phyloP scores from a whole-genome alignment of 148 eudicot species.

The Dysphania ambrosioides region DNA sequence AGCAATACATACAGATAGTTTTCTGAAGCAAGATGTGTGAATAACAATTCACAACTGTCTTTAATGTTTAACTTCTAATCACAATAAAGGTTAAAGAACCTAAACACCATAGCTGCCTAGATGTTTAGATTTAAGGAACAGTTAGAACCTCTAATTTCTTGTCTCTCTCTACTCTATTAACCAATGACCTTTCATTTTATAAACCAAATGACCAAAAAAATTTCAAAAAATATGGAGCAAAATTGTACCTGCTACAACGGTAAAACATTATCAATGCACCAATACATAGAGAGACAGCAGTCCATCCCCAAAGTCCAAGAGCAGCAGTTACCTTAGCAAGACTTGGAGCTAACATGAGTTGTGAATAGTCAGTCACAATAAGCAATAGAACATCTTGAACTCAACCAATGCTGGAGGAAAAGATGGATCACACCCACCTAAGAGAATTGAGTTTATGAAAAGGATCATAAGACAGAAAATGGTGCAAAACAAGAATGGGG shows the following conservation, averaged over 20 bases:
- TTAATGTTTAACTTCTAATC: too few relatives aligned
- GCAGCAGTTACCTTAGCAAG: conserved; percentile 71
- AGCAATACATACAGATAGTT: not conserved
- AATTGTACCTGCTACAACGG: conserved; percentile 71
- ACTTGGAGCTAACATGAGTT: conserved; percentile 49
- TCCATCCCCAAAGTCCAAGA: conserved; percentile 92
- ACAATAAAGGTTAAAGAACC: too few relatives aligned
- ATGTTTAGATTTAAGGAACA: not conserved
- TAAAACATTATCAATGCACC: conserved; percentile 62
- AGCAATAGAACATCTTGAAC: conserved; percentile 9
- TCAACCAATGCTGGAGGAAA: not conserved
- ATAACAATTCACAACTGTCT: not conserved
- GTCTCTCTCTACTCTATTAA: not conserved
- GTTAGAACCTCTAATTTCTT: not conserved
- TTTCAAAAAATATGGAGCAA: conserved; percentile 1
- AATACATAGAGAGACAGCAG: conserved; percentile 55
- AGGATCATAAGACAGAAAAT: conserved; percentile 45
- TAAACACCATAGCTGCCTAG: not conserved
- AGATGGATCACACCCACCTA: conserved; percentile 50
- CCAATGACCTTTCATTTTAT: not conserved
- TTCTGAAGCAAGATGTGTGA: not conserved
- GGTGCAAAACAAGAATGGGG: conserved; percentile 60
- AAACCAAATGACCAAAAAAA: not conserved
- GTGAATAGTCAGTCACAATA: conserved; percentile 23
- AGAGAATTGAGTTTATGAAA: conserved; percentile 75